Conservation (phyloP, 2,329 filamentous ascomycete genomes). For the Lecanicillium sp. region DNA sequence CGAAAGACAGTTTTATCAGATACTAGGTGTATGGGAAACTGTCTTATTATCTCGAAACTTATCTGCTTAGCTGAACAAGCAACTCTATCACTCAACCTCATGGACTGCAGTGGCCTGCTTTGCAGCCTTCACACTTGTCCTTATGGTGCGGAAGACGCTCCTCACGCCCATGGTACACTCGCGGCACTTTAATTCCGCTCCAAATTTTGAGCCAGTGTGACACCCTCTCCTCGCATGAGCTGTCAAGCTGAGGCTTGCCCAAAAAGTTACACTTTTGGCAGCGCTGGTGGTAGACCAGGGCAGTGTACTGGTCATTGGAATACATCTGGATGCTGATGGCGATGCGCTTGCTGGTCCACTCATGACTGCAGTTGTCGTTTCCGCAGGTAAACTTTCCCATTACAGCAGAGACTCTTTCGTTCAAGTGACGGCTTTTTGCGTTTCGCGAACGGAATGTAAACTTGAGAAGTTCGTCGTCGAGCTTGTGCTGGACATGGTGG, state of each 20-base stretch:
- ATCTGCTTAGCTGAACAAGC: no score
- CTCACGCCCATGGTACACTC: background rate
- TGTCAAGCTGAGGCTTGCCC: conserved; percentile 21
- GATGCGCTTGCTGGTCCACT: conserved; percentile 30
- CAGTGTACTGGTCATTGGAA: conserved; percentile 26
- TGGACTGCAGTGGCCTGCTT: conserved; percentile 23
- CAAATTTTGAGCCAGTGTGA: conserved; percentile 32
- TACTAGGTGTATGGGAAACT: no score
- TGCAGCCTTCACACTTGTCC: conserved; percentile 32
- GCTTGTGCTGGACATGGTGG: conserved; percentile 12
- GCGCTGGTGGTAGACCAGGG: conserved; percentile 30
- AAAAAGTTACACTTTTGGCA: conserved; percentile 27
- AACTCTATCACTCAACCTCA: background rate
- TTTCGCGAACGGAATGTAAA: conserved; percentile 22
- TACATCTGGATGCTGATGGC: conserved; percentile 30
- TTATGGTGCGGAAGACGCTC: conserved; percentile 21
- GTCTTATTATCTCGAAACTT: no score
- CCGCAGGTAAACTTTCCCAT: conserved; percentile 29
- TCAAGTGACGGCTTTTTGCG: conserved; percentile 11
- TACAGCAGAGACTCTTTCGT: conserved; percentile 24
- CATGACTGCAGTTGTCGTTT: conserved; percentile 20
- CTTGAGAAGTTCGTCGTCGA: conserved; percentile 15
- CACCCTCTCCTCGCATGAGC: conserved; percentile 29
- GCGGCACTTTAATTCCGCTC: conserved; percentile 21
- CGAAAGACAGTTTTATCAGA: no score